Evolutionary conservation across 768 basidiomycete genomes (phyloP), one percentile per base, ranked within the genome.

Genomic region (Tephrocybe sp.): DNA sequence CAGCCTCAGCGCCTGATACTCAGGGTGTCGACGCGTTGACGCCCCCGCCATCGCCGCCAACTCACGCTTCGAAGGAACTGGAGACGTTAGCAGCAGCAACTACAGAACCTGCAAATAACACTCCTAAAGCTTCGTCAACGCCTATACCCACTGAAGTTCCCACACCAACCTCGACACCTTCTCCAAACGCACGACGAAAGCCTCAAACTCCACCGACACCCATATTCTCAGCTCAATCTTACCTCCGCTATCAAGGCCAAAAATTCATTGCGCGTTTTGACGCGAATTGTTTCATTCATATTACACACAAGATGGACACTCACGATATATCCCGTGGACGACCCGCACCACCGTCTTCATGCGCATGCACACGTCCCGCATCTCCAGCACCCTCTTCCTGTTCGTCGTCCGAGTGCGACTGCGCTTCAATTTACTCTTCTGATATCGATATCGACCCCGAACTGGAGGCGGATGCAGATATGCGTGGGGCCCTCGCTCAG

Each of bases 251-350:
- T 60, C 97, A 99, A 68, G 95, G 97, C 36, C 90, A 93, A 66
- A 99, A 98, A 69, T 99, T 99, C 68, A 91, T 84, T 16, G 76
- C 86, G 15, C 86, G 97, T 2, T 99, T 97, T 69, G 97, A 99
- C 66, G 97, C 95, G 40, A 99, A 99, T 69, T 99, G 97, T 67
- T 99, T 97, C 59, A 78, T 79, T 48, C 78, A 79, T 52, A 75
- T 84, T 60, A 93, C 91, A 3, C 87, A 88, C 54, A 98, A 98
- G 65, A 78, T 98, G 69, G 95, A 99, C 68, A 90, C 91, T 23
- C 95, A 99, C 67, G 94, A 97, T 67, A 61, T 99, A 56, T 72
- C 87, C 6, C 81, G 93, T 12, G 82, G 74, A 34, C 79, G 90
- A 0, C 39, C 50, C 10, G 36, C 42, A 6, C 37, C 43, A 19